phyloP scores from a whole-genome alignment of 177 flowering plant genomes.

The Vitis hybrid region DNA sequence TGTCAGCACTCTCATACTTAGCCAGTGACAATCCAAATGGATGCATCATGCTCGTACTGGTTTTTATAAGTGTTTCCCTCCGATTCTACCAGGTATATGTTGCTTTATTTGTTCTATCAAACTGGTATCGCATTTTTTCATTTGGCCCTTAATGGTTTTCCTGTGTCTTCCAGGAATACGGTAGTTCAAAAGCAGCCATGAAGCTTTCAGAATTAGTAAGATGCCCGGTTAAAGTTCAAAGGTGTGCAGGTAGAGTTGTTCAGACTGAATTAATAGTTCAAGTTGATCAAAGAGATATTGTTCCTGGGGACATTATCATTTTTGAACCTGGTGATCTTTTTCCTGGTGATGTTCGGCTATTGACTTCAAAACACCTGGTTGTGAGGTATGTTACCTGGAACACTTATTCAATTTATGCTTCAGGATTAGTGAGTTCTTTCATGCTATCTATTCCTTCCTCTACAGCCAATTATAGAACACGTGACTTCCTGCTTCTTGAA shows the following conservation, averaged over 20 bases:
- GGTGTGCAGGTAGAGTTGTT: conserved; percentile 76
- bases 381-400: conserved; percentile 53
- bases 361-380: conserved; percentile 64
- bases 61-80: conserved; percentile 66
- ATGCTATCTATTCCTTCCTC: conserved; percentile 13
- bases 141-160: background rate
- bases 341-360: conserved; percentile 74
- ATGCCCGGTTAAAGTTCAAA: conserved; percentile 73
- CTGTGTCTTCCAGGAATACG: conserved; percentile 45
- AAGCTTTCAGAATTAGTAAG: conserved; percentile 61
- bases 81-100: conserved; percentile 65
- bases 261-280: conserved; percentile 75
- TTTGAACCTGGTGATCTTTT: conserved; percentile 80
- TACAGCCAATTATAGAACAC: conserved; percentile 18
- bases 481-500: conserved; percentile 47
- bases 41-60: conserved; percentile 61
- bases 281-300: conserved; percentile 77
- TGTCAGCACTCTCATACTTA: conserved; percentile 57
- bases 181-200: conserved; percentile 82
- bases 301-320: conserved; percentile 70
- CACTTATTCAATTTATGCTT: background rate
- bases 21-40: conserved; percentile 61
- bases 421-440: conserved; percentile 10
- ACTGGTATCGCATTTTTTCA: background rate
- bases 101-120: background rate